Evolutionary conservation across 257 asterid genomes (phyloP), one percentile per base, ranked within the genome.

Genomic region (Paraleonurus japonicus): DNA sequence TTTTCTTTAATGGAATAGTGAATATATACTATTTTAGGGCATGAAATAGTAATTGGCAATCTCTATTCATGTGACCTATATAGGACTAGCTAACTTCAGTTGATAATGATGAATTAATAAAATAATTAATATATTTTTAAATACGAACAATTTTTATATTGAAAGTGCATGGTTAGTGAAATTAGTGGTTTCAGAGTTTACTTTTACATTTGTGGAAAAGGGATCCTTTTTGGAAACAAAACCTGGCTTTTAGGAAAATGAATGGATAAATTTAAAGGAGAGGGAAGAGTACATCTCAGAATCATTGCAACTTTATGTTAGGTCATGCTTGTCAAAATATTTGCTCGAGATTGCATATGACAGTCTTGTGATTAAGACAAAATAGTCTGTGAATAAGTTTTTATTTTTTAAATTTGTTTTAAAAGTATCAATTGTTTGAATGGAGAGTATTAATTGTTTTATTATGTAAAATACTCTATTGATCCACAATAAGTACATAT

Each of bases 1-100:
- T n/a, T n/a, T 26, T 24, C 20, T 12, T 33, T 32, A 39, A 11
- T 32, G 1, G n/a, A 17, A 4, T 27, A 37, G 10, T 71, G 41
- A 17, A 57, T 20, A 22, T 15, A 23, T 71, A 67, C 67, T 35
- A 24, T 61, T 73, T 64, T 53, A 26, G 50, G 73, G n/a, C n/a
- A n/a, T 65, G 67, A 54, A 65, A 54, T 67, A 72, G 16, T 32
- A 32, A 32, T 32, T 43, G 12, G 4, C 4, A 53, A 2, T 27
- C 22, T 50, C 58, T 17, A 24, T 19, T 30, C 5, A 3, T 11
- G 3, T 32, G 37, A 9, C 37, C 37, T 30, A 32, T 0, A 7
- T 32, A 30, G 35, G n/a, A n/a, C 35, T 4, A 30, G 54, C 12
- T 27, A 8, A 10, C 61, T 28, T 50, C 22, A 9, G 30, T 51